Evolutionary conservation across 306 rosid species (phyloP), one percentile per base, ranked within the genome.

Genomic region (Cicer arietinum): DNA sequence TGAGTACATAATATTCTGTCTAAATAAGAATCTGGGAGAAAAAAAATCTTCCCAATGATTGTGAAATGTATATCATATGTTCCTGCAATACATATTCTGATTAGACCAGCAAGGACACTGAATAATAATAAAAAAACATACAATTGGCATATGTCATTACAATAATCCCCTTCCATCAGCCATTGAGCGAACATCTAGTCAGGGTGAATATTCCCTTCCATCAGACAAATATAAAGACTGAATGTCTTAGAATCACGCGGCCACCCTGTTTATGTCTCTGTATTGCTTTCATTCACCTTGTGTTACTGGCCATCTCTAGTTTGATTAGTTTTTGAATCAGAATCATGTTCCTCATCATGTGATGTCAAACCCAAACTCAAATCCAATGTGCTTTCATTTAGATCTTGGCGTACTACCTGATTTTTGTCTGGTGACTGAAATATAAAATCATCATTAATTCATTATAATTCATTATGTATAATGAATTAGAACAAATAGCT

Each of bases 331-430:
- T 90, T 90, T 45, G 87, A 79, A 72, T 84, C 88, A 44, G 87
- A 69, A 65, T 88, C 86, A 30, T 54, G 82, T n/a, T 86, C 90
- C 2, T 84, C 85, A 4, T 89, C 92, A 57, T 84, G 90, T 17
- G 86, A 90, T 58, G 90, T 92, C 86, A 90, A 85, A 56, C 94
- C 96, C 88, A 94, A 85, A 84, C 99, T 85, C 76, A 94, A 86
- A 84, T 94, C 96, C 88, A 94, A 75, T 42, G 94, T 92, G 74
- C 96, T 94, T 80, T 91, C 96, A 43, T 92, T 94, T 83, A 94
- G 89, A 86, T 94, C 99, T 87, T 94, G 99, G 50, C 97, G 86
- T 17, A 90, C 93, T 64, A 77, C 79, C 73, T 85, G 89, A 79
- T 77, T 82, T 44, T 85, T 85, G 50, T 85, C 92, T 95, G 86